Percentiles rank a stretch among this genome's conserved stretches.
These are phyloP conservation scores for Euphorbia celastroides DNA, from an alignment of 441 rosid genomes.

Conservation along the genomic window DNA sequence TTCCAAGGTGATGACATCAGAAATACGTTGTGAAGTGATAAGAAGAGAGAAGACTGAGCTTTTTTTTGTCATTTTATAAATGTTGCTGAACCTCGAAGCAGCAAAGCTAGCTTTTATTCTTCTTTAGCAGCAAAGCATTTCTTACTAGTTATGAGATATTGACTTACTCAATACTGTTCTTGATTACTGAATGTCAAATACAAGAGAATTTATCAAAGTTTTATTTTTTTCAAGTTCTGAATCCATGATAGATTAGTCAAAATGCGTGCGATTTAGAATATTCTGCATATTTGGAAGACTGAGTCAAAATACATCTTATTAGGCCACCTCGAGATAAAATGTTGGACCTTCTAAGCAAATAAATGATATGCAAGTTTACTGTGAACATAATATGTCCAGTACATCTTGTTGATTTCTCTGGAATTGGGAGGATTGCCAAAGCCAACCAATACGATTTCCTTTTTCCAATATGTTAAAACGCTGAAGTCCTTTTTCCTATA, in stretches of 20 bases:
- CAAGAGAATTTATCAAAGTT: background rate
- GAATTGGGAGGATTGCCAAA: too few species aligned
- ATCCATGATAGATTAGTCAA: background rate
- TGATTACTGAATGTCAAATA: background rate
- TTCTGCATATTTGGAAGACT: background rate
- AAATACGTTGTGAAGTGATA: constrained; percentile 24
- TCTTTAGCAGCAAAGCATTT: background rate
- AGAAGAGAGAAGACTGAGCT: background rate
- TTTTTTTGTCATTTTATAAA: constrained; percentile 14
- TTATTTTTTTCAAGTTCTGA: background rate
- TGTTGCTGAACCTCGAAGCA: constrained; percentile 23
- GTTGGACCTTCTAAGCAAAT: too few species aligned
- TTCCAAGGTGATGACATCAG: constrained; percentile 68
- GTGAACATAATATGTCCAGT: too few species aligned
- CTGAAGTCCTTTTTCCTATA: too few species aligned
- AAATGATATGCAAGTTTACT: too few species aligned
- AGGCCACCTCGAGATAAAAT: too few species aligned
- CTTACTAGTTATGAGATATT: constrained; percentile 3
- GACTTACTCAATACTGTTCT: constrained; percentile 5
- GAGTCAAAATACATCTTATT: too few species aligned
- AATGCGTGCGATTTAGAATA: background rate
- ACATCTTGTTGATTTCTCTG: too few species aligned
- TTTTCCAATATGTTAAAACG: too few species aligned
- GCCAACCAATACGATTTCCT: too few species aligned
- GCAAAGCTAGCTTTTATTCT: constrained; percentile 16